Conservation (phyloP, 139 green algal species). For the Chlorokybus atmophyticus region DNA sequence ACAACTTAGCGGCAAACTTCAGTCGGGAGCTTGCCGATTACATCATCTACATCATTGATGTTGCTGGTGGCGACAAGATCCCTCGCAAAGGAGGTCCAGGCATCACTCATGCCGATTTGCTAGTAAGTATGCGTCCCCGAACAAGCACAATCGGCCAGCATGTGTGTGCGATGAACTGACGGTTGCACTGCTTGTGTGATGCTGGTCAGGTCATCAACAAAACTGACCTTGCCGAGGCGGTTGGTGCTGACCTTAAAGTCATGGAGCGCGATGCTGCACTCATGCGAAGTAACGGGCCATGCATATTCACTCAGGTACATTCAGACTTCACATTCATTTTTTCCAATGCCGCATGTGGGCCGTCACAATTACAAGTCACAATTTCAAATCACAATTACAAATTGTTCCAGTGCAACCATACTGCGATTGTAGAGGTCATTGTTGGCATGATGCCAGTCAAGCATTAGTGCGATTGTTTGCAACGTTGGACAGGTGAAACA, state of each 20-base stretch:
- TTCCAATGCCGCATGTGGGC: not conserved
- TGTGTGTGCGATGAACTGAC: no score
- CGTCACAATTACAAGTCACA: not conserved
- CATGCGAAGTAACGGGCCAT: constrained; percentile 25
- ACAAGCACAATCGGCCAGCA: no score
- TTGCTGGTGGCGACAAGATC: constrained; percentile 39
- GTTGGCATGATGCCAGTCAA: not conserved
- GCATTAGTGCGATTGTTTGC: not conserved
- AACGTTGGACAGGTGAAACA: constrained; percentile 31
- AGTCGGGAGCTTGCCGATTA: constrained; percentile 38
- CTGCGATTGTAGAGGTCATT: not conserved
- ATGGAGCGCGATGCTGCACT: constrained; percentile 27
- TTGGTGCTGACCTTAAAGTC: constrained; percentile 31
- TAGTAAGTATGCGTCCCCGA: constrained; percentile 11
- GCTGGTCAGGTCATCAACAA: constrained; percentile 43
- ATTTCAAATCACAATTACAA: constrained; percentile 2
- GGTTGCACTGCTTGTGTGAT: no score
- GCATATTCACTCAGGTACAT: constrained; percentile 27
- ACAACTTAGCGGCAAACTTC: constrained; percentile 39
- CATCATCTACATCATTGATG: constrained; percentile 43
- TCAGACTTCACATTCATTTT: not conserved
- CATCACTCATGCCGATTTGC: constrained; percentile 37
- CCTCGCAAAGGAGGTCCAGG: constrained; percentile 39
- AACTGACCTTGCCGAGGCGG: constrained; percentile 31
- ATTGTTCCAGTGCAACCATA: not conserved